Conservation (phyloP, 2,329 filamentous ascomycete species). For the Ceratocystis ficicola region DNA sequence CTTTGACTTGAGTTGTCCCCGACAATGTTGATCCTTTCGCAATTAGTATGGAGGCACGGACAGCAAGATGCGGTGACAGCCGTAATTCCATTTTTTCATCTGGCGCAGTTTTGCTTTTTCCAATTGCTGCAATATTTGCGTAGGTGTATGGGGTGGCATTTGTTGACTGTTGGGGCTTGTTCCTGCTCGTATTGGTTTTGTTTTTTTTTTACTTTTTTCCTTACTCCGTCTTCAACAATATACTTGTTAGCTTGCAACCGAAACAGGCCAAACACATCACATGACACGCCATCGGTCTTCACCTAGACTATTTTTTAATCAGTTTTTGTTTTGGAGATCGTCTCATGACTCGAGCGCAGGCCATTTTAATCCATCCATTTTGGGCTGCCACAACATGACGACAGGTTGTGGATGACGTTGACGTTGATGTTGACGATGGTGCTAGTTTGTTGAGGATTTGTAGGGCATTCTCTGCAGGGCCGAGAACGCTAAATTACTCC, state of each 20-base stretch:
- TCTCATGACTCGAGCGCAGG: neutral
- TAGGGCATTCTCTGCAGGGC: neutral
- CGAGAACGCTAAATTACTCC: neutral
- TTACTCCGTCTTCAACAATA: neutral
- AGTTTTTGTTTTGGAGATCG: neutral
- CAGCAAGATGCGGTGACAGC: slow-evolving; percentile 10
- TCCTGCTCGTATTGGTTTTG: neutral
- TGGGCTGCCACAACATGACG: neutral
- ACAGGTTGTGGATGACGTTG: neutral
- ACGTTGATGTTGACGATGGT: neutral
- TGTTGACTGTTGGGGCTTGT: slow-evolving; percentile 7
- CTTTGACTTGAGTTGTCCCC: neutral
- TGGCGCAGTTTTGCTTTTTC: neutral
- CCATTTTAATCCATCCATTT: neutral
- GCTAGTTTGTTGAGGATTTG: slow-evolving; percentile 2
- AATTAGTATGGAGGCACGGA: neutral
- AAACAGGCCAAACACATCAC: neutral
- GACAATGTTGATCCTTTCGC: slow-evolving; percentile 10
- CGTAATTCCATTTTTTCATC: neutral
- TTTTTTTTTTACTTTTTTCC: neutral
- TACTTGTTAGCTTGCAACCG: neutral
- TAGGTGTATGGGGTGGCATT: neutral
- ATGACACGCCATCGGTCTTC: neutral
- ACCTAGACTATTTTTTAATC: neutral
- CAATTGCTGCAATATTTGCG: neutral